Evolutionary conservation across 441 rosid species (phyloP), one percentile per base, ranked within the genome.

Genomic region (Pelargonium citronellum): DNA sequence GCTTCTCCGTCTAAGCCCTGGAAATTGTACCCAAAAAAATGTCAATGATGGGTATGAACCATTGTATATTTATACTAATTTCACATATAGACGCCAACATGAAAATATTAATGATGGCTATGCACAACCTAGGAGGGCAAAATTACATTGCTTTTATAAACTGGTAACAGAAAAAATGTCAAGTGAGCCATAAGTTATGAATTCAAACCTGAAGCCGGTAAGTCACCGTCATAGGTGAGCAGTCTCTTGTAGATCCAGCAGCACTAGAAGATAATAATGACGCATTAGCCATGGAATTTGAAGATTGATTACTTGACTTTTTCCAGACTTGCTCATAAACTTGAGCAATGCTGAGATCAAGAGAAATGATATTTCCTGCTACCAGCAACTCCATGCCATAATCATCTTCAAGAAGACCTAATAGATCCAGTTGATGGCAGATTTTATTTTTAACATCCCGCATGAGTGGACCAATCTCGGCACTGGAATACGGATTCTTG

Each of bases 1-100:
- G 99, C 99, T 87, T 96, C 99, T 78, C 99, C 99, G 84, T 96
- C 99, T 69, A 94, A 83, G 49, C 99, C 99, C 99, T 94, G 85
- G 53, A 67, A 74, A 80, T 68, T 74, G 72, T 67, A 9, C 43
- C 1, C 30, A 24, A 39, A 7, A 39, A 39, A 7, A 39, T 39
- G 43, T 39, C 43, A 39, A 39, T 7, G 43, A 39, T 39, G 43
- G 43, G 9, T 7, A 39, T 7, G 51, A 10, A 46, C 51, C 12
- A 46, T 9, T 1, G 51, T 6, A 46, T 46, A 46, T 46, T 44
- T 46, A 46, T 46, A 7, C 13, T 46, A 46, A 46, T 46, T 11
- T 46, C 51, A 46, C 51, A 46, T 46, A 46, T 10, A 12, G n/a
- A 9, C 1, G 51, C 51, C 51, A 46, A 10, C n/a, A 46, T 46